These are phyloP conservation scores for Malus asiatica DNA, from an alignment of 306 rosid genomes.

Conservation along the genomic window DNA sequence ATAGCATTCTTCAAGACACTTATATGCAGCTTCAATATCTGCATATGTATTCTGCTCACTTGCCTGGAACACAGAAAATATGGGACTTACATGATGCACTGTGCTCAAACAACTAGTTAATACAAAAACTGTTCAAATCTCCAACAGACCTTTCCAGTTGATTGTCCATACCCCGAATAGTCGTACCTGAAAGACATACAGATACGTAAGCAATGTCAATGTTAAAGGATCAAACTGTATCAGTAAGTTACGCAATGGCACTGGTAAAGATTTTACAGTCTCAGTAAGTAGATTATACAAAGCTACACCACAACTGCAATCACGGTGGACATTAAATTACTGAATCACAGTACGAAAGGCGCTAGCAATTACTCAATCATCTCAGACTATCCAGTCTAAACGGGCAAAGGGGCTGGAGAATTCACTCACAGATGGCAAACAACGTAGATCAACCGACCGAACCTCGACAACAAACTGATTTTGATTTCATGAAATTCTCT, in stretches of 20 bases:
- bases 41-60: constrained; percentile 93
- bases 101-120: constrained; percentile 12
- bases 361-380: not conserved
- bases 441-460: constrained; percentile 8
- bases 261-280: not conserved
- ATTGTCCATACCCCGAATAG: constrained; percentile 91
- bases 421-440: not conserved
- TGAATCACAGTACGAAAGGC: not conserved
- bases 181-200: constrained; percentile 66
- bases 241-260: not conserved
- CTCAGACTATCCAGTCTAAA: not conserved
- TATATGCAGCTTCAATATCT: constrained; percentile 87
- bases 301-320: constrained; percentile 1
- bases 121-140: constrained; percentile 1
- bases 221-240: not conserved
- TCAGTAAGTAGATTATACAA: not conserved
- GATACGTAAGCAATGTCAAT: not conserved
- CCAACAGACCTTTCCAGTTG: constrained; percentile 87
- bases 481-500: not conserved
- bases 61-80: constrained; percentile 52
- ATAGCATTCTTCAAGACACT: constrained; percentile 84
- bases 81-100: constrained; percentile 16
- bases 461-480: not conserved
- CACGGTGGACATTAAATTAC: constrained; percentile 3
- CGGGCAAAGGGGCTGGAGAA: not conserved